Conservation (phyloP, 345 rosid species). For the Anastatica hierochuntica region DNA sequence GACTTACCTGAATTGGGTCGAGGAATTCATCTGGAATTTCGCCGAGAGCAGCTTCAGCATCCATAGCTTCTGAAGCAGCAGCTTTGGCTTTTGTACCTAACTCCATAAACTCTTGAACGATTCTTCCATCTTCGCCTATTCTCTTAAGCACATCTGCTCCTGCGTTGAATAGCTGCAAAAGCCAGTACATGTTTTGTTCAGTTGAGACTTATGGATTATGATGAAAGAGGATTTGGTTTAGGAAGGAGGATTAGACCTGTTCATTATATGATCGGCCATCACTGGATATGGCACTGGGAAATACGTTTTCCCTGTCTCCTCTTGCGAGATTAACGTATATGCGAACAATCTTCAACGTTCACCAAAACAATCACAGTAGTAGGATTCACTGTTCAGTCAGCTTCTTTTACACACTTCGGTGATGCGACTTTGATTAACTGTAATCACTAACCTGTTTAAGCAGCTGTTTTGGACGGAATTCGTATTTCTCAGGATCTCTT, state of each 20-base stretch:
- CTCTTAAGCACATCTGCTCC: constrained; percentile 74
- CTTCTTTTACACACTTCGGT: neutral
- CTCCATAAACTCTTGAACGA: constrained; percentile 60
- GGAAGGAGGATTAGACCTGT: constrained; percentile 43
- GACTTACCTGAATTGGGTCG: constrained; percentile 46
- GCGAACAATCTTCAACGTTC: constrained; percentile 61
- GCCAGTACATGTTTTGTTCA: constrained; percentile 6
- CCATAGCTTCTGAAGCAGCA: constrained; percentile 96
- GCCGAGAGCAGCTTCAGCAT: constrained; percentile 88
- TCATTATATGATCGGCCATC: constrained; percentile 97
- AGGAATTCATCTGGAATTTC: constrained; percentile 97
- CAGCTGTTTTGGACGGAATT: constrained; percentile 87
- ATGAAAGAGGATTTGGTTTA: neutral
- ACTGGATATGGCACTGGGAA: constrained; percentile 84
- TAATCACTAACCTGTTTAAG: constrained; percentile 69
- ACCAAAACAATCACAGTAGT: too few relatives aligned
- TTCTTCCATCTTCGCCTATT: constrained; percentile 75
- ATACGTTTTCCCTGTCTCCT: constrained; percentile 69
- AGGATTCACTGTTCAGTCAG: neutral
- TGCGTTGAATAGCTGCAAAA: constrained; percentile 66
- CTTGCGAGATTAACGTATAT: constrained; percentile 85
- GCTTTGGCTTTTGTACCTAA: constrained; percentile 74
- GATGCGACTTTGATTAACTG: neutral
- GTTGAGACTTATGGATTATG: neutral
- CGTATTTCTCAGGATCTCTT: constrained; percentile 95